Base-by-base conservation (phyloP, 495 filamentous ascomycete species). In the Trichoderma reesei region DNA sequence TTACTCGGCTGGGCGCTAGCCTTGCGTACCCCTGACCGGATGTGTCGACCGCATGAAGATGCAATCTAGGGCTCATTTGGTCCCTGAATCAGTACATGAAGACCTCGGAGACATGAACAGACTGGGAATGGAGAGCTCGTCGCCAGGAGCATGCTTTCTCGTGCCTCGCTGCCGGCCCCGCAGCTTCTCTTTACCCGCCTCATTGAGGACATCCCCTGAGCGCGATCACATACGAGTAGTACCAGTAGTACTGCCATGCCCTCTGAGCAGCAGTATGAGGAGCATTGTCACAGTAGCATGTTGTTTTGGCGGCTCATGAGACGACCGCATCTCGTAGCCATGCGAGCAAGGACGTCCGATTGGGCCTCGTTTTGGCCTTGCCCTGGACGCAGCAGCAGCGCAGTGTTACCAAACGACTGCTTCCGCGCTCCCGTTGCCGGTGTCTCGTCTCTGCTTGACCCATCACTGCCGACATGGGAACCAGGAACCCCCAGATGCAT, bases 221-320 rank as follows among this genome's bases (percentile, higher is more conserved):
- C 31, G 48, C 48, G 26, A n/a, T n/a, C n/a, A n/a, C n/a, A n/a
- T n/a, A n/a, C n/a, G n/a, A n/a, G n/a, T n/a, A n/a, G n/a, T n/a
- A n/a, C n/a, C n/a, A n/a, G n/a, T n/a, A n/a, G n/a, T 13, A 5
- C 18, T 16, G 41, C 1, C 26, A 1, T 26, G 26, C 48, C 31
- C 18, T 4, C 20, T 6, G 20, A n/a, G 48, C n/a, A 56, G 2
- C 60, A 3, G 26, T 62, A 62, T 3, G 48, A n/a, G 38, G 33
- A 44, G 42, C 38, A 44, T 31, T 26, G 5, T 11, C 5, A 9
- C 10, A 11, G 41, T 10, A 42, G 26, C 26, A 26, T 26, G 1
- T 13, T 62, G 38, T 42, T 42, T 16, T 42, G 61, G 61, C 61
- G 61, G 61, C 61, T 62, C 61, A 62, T 42, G 61, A 62, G 61